Base-by-base conservation (phyloP, 2,329 filamentous ascomycete species). In the Aschersonia sp. region DNA sequence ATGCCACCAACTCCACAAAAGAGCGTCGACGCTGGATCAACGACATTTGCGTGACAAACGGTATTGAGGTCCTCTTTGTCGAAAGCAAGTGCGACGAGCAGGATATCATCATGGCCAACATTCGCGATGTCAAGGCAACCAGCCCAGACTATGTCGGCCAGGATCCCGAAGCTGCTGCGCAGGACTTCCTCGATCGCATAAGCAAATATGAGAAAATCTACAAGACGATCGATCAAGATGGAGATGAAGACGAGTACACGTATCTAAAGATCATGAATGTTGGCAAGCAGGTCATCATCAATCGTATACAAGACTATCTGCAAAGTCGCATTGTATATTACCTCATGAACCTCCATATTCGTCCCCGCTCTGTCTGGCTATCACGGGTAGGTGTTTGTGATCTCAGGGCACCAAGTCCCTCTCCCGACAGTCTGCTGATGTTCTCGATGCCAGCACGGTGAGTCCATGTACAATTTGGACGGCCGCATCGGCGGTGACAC, bases 231-330 rank as follows among this genome's bases (percentile, higher is more conserved):
- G 87, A 94, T 56, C 85, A 85, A 55, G 75, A 80, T 52, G 71
- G 69, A 42, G 85, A 94, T 53, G 91, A 97, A 71, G 80, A 78
- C 56, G 75, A 91, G 56, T 79, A 92, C 58, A 95, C 92, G 40
- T 98, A 96, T 61, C 84, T 97, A 61, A 97, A 98, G 69, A 84
- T 98, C 61, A 94, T 97, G 74, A 84, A 98, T 60, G 88, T 97
- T 9, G 89, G 92, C 50, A 87, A 87, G 56, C 88, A 94, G 60
- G 89, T 97, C 61, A 92, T 97, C 60, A 97, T 98, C 76, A 98
- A 97, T 69, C 83, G 85, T 61, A 95, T 98, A 59, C 84, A 89
- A 61, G 92, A 98, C 66, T 98, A 98, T 61, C 74, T 98, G 31
- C 92, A 96, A 64, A 95, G 88, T 64, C 83, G 92, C 50, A 83